phyloP scores from a whole-genome alignment of 441 rosid species.

The Pelargonium cotyledonis region DNA sequence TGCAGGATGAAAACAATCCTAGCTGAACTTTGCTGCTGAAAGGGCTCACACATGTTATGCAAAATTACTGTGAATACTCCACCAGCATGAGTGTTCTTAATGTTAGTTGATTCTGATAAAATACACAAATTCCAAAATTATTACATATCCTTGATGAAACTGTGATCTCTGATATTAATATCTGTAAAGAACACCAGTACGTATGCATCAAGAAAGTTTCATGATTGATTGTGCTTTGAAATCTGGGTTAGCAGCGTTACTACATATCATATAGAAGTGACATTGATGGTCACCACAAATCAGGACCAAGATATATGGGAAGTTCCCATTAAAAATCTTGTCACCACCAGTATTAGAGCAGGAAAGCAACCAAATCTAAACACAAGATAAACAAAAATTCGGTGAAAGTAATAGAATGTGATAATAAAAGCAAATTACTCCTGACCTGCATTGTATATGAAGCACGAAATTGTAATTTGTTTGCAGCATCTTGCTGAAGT shows the following conservation, averaged over 20 bases:
- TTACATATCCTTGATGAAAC: background rate
- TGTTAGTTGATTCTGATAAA: background rate
- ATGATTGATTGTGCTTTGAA: no score
- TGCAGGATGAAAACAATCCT: background rate
- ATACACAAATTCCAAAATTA: background rate
- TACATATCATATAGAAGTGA: background rate
- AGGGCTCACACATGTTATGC: background rate
- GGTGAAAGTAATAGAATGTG: background rate
- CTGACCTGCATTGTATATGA: slow-evolving; percentile 80
- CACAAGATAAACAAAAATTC: background rate
- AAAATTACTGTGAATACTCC: background rate
- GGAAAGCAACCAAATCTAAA: slow-evolving; percentile 4
- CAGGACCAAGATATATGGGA: background rate
- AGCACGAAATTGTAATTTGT: slow-evolving; percentile 70
- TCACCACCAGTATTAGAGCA: background rate
- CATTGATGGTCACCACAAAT: background rate
- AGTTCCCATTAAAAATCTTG: background rate
- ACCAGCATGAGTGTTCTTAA: background rate
- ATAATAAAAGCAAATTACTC: slow-evolving; percentile 12
- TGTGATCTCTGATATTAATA: background rate
- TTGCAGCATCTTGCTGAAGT: slow-evolving; percentile 99
- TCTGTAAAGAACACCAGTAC: background rate
- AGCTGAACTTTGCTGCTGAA: background rate
- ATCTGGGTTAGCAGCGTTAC: background rate
- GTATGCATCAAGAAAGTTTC: background rate